phyloP scores from a whole-genome alignment of 2,329 filamentous ascomycete species.

The Penicillium crustosum region DNA sequence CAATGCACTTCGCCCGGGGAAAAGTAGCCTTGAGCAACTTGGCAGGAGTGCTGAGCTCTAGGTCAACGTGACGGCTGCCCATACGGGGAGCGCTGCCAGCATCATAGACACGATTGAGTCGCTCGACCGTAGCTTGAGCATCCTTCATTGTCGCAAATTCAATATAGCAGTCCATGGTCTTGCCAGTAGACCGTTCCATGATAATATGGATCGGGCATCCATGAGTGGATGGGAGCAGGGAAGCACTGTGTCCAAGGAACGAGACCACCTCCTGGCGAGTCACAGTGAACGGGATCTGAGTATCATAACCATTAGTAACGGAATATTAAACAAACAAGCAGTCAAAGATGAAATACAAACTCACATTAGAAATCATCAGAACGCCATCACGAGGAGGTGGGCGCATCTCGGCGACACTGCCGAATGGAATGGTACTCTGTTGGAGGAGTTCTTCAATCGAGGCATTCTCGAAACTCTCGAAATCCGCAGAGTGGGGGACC shows the following conservation, averaged over 20 bases:
- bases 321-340: constrained; percentile 2
- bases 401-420: not conserved
- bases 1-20: constrained; percentile 52
- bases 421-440: not conserved
- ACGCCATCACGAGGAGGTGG: not conserved
- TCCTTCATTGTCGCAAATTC: constrained; percentile 44
- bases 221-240: constrained; percentile 36
- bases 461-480: not conserved
- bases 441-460: not conserved
- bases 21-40: constrained; percentile 54
- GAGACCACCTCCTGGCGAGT: constrained; percentile 51
- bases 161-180: constrained; percentile 56
- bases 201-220: constrained; percentile 56
- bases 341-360: not conserved
- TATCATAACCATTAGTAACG: not conserved
- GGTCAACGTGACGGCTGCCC: constrained; percentile 49
- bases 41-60: constrained; percentile 49
- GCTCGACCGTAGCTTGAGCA: constrained; percentile 41
- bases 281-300: constrained; percentile 52
- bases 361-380: constrained; percentile 5
- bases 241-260: constrained; percentile 47
- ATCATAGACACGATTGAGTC: constrained; percentile 38
- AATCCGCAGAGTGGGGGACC: not conserved
- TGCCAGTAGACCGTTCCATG: constrained; percentile 58
- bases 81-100: constrained; percentile 45